A percentile compares a stretch with the other conserved stretches of the same genome.
These are phyloP conservation scores for Cladosporium cucumerinum DNA, from an alignment of 2,329 filamentous ascomycete genomes.

Conservation along the genomic window DNA sequence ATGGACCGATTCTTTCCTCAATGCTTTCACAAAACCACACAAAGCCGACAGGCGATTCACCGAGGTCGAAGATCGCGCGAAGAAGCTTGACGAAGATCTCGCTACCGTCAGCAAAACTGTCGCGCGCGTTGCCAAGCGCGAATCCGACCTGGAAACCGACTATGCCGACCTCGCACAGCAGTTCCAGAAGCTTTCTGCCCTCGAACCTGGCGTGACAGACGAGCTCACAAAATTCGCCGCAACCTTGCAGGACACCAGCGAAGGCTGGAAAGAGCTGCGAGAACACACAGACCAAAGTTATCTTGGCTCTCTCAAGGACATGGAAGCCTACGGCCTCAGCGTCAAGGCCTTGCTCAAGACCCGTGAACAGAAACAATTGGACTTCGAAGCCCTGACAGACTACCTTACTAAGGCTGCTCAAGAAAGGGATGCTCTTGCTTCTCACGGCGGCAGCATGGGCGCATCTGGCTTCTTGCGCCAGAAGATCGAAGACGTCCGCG, in stretches of 20 bases:
- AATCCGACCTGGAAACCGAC: conserved; percentile 82
- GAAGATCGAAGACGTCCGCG: conserved; percentile 94
- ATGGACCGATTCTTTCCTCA: conserved; percentile 93
- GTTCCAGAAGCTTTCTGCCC: conserved; percentile 85
- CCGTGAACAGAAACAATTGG: conserved; percentile 94
- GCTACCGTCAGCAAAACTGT: conserved; percentile 95
- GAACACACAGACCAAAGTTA: conserved; percentile 96
- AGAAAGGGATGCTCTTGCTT: conserved; percentile 77
- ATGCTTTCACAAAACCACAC: conserved; percentile 94
- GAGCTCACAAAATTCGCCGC: conserved; percentile 82
- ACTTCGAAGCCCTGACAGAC: conserved; percentile 93
- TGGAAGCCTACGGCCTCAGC: conserved; percentile 89
- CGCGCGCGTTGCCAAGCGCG: conserved; percentile 79
- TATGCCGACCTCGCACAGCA: conserved; percentile 87
- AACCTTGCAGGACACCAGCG: conserved; percentile 77
- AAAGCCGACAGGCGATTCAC: conserved; percentile 93
- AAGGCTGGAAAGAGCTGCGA: conserved; percentile 74
- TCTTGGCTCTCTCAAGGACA: conserved; percentile 84
- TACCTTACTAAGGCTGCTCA: conserved; percentile 87
- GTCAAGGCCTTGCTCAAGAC: conserved; percentile 86
- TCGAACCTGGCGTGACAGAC: conserved; percentile 82
- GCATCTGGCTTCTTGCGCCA: conserved; percentile 85
- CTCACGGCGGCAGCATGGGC: conserved; percentile 54
- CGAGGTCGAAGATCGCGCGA: conserved; percentile 85
- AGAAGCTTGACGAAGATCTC: conserved; percentile 92